Base-by-base conservation (phyloP, 805 yeast genomes). In the Ogataea trehaloabstinens region DNA sequence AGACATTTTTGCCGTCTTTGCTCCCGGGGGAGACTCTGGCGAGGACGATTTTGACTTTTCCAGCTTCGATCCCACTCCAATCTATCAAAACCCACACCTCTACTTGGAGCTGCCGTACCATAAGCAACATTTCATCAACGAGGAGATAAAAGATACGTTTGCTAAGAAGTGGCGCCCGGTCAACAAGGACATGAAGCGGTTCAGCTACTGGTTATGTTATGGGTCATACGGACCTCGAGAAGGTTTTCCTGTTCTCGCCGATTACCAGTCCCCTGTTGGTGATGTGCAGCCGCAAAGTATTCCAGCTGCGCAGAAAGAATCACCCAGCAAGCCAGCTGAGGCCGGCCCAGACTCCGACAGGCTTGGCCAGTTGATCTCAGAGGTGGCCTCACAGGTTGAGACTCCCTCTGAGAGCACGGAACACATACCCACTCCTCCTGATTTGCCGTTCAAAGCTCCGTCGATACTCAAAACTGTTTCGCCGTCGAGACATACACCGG, bases 191-290 rank as follows among this genome's bases (percentile, higher is more conserved):
- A 72, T 72, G 37, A 82, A 82, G 53, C 66, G 73, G 44, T 64
- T 82, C 46, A 71, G 77, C 7, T 82, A 78, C 56, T 80, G 71
- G 62, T 69, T 81, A 21, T 71, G 81, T 0, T 85, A 79, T 58
- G 90, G 90, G 2, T 68, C 81, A 34, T 76, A 84, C 71, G 93
- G 89, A 0, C 81, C 78, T 1, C 68, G 95, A 45, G 79, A 74
- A 34, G 74, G 74, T 16, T 72, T 82, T 39, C 60, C 61, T 13
- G 60, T 63, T 35, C 68, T 67, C 46, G 68, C 76, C 66, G 67
- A 64, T 40, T 57, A 67, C n/a, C 46, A 43, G 31, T 31, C 44
- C 12, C 27, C 33, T 10, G 8, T 16, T n/a, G 8, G 16, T n/a
- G 15, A 7, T 8, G 25, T 24, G n/a, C 12, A 10, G 10, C 10